phyloP scores from a whole-genome alignment of 106 monocot species.

The Platanthera zijinensis region DNA sequence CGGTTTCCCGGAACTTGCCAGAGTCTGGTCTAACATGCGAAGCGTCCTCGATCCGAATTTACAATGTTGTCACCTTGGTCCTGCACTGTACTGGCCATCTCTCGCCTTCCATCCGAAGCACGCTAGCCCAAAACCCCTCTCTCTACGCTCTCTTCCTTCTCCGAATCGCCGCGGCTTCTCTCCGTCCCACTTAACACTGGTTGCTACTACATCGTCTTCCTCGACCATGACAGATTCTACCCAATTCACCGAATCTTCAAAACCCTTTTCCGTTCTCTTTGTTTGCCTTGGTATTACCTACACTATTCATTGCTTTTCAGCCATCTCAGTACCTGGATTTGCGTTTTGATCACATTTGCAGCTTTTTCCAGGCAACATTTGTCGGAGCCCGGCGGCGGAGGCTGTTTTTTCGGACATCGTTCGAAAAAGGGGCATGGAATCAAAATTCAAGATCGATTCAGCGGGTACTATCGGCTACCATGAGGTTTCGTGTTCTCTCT shows the following conservation, averaged over 20 bases:
- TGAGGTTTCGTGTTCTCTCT: slow-evolving; percentile 35
- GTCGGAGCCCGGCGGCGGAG: slow-evolving; percentile 95
- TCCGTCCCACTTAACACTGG: not conserved
- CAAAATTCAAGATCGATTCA: slow-evolving; percentile 79
- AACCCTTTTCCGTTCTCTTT: slow-evolving; percentile 73
- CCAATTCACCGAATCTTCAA: slow-evolving; percentile 13
- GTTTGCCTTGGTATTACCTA: slow-evolving; percentile 53
- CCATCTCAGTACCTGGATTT: not conserved
- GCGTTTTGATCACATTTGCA: not conserved
- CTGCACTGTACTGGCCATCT: not conserved
- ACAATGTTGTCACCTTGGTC: slow-evolving; percentile 4
- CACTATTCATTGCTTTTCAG: not conserved
- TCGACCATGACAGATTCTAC: slow-evolving; percentile 17
- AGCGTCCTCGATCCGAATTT: not conserved
- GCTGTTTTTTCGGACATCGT: slow-evolving; percentile 73
- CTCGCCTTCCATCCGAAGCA: not conserved
- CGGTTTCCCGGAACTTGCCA: too few species aligned
- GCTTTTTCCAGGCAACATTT: slow-evolving; percentile 68
- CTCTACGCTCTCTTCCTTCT: not conserved
- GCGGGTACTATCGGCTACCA: slow-evolving; percentile 92
- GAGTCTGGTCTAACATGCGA: not conserved
- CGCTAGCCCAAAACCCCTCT: not conserved
- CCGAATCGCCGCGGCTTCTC: not conserved
- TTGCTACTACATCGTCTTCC: not conserved
- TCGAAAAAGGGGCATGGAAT: slow-evolving; percentile 43